Percentiles rank a stretch among this genome's conserved stretches.
Conservation (phyloP, 352 stramenopile genomes). For the Globisporangium cystogenes region DNA sequence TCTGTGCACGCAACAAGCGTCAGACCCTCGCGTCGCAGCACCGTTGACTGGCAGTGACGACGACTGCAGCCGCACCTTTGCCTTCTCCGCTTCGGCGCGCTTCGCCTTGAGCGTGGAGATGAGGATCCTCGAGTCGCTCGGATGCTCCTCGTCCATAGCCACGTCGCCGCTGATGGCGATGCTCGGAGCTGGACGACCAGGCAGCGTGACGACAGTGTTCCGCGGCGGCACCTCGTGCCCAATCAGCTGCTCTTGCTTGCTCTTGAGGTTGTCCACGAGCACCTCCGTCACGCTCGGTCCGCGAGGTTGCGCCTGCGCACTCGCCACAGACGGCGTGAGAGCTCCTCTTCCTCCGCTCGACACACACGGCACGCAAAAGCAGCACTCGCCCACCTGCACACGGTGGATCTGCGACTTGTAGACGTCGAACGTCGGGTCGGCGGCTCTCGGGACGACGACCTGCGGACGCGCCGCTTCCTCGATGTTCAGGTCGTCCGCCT, state of each 20-base stretch:
- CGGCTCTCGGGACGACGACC: slow-evolving; percentile 30
- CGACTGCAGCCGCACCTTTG: slow-evolving; percentile 33
- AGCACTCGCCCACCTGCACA: slow-evolving; percentile 36
- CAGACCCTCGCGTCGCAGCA: not conserved
- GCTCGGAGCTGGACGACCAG: slow-evolving; percentile 14
- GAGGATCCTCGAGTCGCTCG: slow-evolving; percentile 58
- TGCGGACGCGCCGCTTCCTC: slow-evolving; percentile 31
- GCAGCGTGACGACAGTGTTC: slow-evolving; percentile 57
- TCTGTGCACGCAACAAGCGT: slow-evolving; percentile 20
- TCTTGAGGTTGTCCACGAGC: slow-evolving; percentile 67
- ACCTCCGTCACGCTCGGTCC: slow-evolving; percentile 75
- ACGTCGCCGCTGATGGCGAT: not conserved
- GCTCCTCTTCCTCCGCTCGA: not conserved
- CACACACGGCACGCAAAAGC: not conserved
- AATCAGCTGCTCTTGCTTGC: slow-evolving; percentile 68
- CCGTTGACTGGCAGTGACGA: too few species aligned
- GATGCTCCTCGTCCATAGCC: slow-evolving; percentile 21
- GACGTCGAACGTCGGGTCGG: slow-evolving; percentile 59
- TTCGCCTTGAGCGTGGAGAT: slow-evolving; percentile 73
- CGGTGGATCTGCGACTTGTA: slow-evolving; percentile 84
- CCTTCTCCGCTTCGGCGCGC: slow-evolving; percentile 70
- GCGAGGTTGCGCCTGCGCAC: slow-evolving; percentile 65
- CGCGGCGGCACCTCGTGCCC: slow-evolving; percentile 48
- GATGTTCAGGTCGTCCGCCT: slow-evolving; percentile 77
- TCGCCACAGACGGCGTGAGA: not conserved